phyloP scores from a whole-genome alignment of 495 filamentous ascomycete species.

The Aspergillus coremiiformis region DNA sequence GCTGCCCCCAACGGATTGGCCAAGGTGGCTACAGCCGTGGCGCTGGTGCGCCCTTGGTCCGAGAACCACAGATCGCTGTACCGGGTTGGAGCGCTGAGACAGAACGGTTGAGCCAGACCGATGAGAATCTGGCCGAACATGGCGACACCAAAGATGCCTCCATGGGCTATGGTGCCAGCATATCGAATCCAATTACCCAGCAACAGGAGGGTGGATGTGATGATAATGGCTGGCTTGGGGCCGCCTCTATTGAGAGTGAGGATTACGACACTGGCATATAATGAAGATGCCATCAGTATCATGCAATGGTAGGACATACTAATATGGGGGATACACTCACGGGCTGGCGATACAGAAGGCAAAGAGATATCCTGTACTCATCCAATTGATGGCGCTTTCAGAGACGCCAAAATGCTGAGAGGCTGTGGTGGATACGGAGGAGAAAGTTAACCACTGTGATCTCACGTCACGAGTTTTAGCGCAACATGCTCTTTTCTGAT shows the following conservation, averaged over 20 bases:
- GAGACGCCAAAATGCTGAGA: constrained; percentile 68
- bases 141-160: constrained; percentile 62
- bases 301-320: not conserved
- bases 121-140: constrained; percentile 95
- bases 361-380: constrained; percentile 80
- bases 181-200: constrained; percentile 92
- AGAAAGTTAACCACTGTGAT: constrained; percentile 82
- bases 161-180: constrained; percentile 58
- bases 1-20: constrained; percentile 87
- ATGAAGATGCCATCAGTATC: not conserved
- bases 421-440: constrained; percentile 70
- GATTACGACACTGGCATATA: constrained; percentile 49
- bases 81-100: constrained; percentile 78
- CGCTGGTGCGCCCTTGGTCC: constrained; percentile 70
- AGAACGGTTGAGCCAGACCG: constrained; percentile 86
- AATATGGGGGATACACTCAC: constrained; percentile 34
- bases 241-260: constrained; percentile 72
- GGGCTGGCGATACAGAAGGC: constrained; percentile 70
- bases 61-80: constrained; percentile 97
- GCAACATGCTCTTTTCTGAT: not conserved
- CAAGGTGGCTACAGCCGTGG: constrained; percentile 77
- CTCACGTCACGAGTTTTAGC: constrained; percentile 1
- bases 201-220: constrained; percentile 62
- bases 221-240: constrained; percentile 71
- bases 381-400: constrained; percentile 83